phyloP scores from a whole-genome alignment of 75 land plant genomes.

The Adiantum capillusveneris region DNA sequence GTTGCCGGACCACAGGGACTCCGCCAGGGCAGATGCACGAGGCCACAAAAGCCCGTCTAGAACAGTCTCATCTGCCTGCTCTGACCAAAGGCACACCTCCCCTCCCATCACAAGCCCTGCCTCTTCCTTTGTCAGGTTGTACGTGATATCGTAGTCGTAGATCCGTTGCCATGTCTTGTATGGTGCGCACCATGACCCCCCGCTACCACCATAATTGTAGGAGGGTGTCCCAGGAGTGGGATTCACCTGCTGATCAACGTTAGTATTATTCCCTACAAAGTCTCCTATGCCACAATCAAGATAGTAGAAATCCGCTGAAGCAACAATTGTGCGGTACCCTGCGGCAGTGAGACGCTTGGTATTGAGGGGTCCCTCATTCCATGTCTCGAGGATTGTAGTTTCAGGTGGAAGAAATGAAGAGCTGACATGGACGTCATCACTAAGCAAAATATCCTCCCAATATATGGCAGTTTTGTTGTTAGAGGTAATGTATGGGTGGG shows the following conservation, averaged over 20 bases:
- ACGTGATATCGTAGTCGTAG: conserved; percentile 54
- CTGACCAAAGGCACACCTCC: conserved; percentile 93
- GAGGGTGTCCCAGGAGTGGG: conserved; percentile 4
- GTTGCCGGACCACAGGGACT: conserved; percentile 90
- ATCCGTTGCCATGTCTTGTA: conserved; percentile 78
- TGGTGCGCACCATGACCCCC: conserved; percentile 86
- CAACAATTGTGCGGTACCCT: conserved; percentile 80
- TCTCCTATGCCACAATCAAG: conserved; percentile 89
- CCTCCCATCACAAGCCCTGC: conserved; percentile 67
- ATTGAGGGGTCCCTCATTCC: conserved; percentile 75
- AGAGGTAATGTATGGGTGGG: conserved; percentile 44
- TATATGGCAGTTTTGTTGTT: conserved; percentile 57
- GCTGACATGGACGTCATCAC: conserved; percentile 42
- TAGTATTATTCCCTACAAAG: conserved; percentile 47
- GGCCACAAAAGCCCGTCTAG: conserved; percentile 74
- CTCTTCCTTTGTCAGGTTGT: conserved; percentile 44
- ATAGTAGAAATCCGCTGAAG: conserved; percentile 75
- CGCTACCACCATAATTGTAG: conserved; percentile 31
- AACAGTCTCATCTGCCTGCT: conserved; percentile 68
- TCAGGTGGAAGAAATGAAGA: conserved; percentile 43
- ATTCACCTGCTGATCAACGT: conserved; percentile 3
- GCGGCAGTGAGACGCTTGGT: conserved; percentile 54
- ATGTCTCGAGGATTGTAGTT: conserved; percentile 69
- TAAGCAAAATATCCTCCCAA: conserved; percentile 81
- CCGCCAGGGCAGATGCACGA: conserved; percentile 71